These are phyloP conservation scores for Xylariaceae sp. DNA, from an alignment of 2,329 filamentous ascomycete genomes.

Conservation along the genomic window DNA sequence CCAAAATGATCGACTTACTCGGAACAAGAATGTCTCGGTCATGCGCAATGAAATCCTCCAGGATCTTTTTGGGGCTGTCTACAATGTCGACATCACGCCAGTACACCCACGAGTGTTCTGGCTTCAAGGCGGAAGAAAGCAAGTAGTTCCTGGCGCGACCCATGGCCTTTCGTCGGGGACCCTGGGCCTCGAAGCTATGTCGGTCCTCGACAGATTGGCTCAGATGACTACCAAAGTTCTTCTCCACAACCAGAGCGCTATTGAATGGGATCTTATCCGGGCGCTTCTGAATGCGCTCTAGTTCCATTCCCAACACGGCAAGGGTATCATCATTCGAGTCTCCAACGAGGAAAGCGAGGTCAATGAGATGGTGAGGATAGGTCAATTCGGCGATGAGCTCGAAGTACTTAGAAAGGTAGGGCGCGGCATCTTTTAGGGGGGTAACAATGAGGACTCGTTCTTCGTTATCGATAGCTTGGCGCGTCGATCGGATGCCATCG, in stretches of 20 bases:
- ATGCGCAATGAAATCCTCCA: constrained; percentile 95
- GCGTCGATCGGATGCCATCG: constrained; percentile 80
- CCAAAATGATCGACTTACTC: constrained; percentile 61
- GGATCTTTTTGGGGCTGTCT: constrained; percentile 81
- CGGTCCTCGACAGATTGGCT: constrained; percentile 80
- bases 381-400: constrained; percentile 87
- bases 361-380: constrained; percentile 94
- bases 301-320: constrained; percentile 79
- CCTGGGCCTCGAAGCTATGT: constrained; percentile 86
- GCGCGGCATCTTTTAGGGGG: constrained; percentile 85
- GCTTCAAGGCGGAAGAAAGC: constrained; percentile 79
- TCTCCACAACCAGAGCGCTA: constrained; percentile 83
- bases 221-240: constrained; percentile 80
- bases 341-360: constrained; percentile 90
- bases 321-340: constrained; percentile 91
- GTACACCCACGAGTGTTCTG: constrained; percentile 97
- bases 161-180: constrained; percentile 86
- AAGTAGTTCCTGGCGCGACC: constrained; percentile 91
- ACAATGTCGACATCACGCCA: constrained; percentile 98
- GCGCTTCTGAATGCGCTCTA: constrained; percentile 84
- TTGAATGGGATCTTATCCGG: constrained; percentile 81
- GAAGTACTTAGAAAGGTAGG: constrained; percentile 85
- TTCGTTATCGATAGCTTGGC: constrained; percentile 75
- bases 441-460: constrained; percentile 92
- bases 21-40: constrained; percentile 92